Evolutionary conservation across 768 basidiomycete genomes (phyloP).

Genomic region (Arthromyces matolae): DNA sequence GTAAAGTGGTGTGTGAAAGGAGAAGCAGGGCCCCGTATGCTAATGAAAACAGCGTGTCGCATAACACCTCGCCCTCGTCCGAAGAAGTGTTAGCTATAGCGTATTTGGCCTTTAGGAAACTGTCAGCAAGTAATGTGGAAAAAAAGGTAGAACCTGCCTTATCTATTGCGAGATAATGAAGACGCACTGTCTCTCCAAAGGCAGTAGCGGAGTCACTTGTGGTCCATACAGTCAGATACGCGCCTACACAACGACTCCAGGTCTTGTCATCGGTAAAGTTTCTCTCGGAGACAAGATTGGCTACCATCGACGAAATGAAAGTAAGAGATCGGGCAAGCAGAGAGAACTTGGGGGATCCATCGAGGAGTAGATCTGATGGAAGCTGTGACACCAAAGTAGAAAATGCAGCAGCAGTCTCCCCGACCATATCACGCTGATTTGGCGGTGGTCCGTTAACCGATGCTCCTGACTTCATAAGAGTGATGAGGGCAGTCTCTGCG

Average conservation of each 20-base stretch:
- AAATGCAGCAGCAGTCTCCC: constrained; percentile 56
- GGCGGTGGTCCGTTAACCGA: constrained; percentile 68
- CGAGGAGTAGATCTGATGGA: constrained; percentile 43
- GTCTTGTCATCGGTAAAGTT: constrained; percentile 48
- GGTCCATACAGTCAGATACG: constrained; percentile 74
- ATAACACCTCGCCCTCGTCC: constrained; percentile 82
- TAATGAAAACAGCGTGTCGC: constrained; percentile 91
- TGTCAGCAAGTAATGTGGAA: not conserved
- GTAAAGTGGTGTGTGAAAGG: constrained; percentile 89
- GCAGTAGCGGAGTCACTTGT: constrained; percentile 41
- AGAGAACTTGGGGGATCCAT: constrained; percentile 48
- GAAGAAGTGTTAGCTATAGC: constrained; percentile 38
- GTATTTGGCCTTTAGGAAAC: constrained; percentile 50
- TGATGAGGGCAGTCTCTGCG: constrained; percentile 58
- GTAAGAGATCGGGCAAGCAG: constrained; percentile 58
- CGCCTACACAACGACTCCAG: constrained; percentile 71
- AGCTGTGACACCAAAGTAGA: constrained; percentile 58
- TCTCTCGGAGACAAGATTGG: constrained; percentile 67
- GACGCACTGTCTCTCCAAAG: constrained; percentile 62
- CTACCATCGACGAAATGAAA: constrained; percentile 71
- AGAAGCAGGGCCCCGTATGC: constrained; percentile 94
- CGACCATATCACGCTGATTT: constrained; percentile 64
- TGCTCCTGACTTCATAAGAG: constrained; percentile 80
- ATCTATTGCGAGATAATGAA: constrained; percentile 77
- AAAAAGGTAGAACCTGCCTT: constrained; percentile 40